Conservation (phyloP, 441 rosid genomes). For the Cnidoscolus chayamansa region DNA sequence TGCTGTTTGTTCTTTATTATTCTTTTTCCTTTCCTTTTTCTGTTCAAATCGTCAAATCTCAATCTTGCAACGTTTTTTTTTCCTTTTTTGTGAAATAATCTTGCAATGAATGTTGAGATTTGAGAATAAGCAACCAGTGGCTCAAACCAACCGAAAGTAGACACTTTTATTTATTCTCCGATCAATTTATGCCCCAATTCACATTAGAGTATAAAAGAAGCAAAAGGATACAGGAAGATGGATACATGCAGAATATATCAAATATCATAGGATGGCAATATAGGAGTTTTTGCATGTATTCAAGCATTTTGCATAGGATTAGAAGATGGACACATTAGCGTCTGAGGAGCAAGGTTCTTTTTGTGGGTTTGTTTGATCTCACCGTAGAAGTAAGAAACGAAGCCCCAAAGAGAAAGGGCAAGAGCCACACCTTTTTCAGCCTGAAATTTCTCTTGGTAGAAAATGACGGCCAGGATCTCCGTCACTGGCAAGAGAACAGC, state of each 20-base stretch:
- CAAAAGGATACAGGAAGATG: no score
- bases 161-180: no score
- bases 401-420: slow-evolving; percentile 62
- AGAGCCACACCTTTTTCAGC: slow-evolving; percentile 61
- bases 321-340: slow-evolving; percentile 6
- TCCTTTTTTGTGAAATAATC: no score
- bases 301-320: slow-evolving; percentile 12
- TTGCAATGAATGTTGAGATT: no score
- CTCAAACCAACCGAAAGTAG: no score
- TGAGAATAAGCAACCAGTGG: no score
- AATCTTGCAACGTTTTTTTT: no score
- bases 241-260: no score
- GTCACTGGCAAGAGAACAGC: slow-evolving; percentile 49
- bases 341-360: slow-evolving; percentile 8
- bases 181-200: no score
- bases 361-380: slow-evolving; percentile 34
- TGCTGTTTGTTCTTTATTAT: not conserved
- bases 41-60: not conserved
- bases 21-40: not conserved
- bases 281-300: not conserved
- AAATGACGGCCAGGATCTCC: slow-evolving; percentile 57
- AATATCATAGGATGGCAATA: no score
- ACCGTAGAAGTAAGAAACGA: slow-evolving; percentile 57
- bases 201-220: no score
- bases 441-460: slow-evolving; percentile 55